These are phyloP conservation scores for Madurella fahalii DNA, from an alignment of 2,329 filamentous ascomycete genomes.

Conservation along the genomic window DNA sequence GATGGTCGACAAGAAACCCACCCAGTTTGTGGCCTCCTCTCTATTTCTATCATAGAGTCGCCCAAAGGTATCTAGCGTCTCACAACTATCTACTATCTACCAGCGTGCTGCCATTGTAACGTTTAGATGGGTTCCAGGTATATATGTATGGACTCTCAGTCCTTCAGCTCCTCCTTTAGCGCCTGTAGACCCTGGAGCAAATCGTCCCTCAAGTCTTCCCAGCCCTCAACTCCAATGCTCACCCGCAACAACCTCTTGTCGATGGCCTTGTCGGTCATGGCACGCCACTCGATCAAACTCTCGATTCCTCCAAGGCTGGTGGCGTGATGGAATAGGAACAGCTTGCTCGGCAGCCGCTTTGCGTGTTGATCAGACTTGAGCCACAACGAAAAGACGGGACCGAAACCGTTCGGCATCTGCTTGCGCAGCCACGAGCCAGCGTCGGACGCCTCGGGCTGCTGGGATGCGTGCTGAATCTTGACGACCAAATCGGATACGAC, in stretches of 20 bases:
- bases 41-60: too few species aligned
- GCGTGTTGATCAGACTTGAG: slow-evolving; percentile 60
- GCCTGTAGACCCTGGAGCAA: slow-evolving; percentile 62
- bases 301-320: slow-evolving; percentile 93
- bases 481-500: slow-evolving; percentile 23
- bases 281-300: slow-evolving; percentile 93
- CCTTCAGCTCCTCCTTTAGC: slow-evolving; percentile 34
- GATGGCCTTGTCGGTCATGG: slow-evolving; percentile 74
- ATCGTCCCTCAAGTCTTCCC: slow-evolving; percentile 79
- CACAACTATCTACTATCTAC: too few species aligned
- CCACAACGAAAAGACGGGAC: slow-evolving; percentile 78
- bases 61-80: too few species aligned
- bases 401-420: slow-evolving; percentile 91
- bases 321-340: slow-evolving; percentile 86
- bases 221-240: slow-evolving; percentile 81
- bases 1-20: too few species aligned
- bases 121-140: too few species aligned
- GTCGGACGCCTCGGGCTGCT: slow-evolving; percentile 63
- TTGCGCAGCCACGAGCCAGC: slow-evolving; percentile 66
- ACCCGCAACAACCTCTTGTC: slow-evolving; percentile 71
- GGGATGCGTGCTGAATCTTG: slow-evolving; percentile 61
- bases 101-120: too few species aligned
- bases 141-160: too few species aligned
- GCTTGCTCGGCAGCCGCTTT: slow-evolving; percentile 67
- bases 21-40: too few species aligned